phyloP scores from a whole-genome alignment of 1,284 basidiomycete species.

The Cutaneotrichosporon cutaneum region DNA sequence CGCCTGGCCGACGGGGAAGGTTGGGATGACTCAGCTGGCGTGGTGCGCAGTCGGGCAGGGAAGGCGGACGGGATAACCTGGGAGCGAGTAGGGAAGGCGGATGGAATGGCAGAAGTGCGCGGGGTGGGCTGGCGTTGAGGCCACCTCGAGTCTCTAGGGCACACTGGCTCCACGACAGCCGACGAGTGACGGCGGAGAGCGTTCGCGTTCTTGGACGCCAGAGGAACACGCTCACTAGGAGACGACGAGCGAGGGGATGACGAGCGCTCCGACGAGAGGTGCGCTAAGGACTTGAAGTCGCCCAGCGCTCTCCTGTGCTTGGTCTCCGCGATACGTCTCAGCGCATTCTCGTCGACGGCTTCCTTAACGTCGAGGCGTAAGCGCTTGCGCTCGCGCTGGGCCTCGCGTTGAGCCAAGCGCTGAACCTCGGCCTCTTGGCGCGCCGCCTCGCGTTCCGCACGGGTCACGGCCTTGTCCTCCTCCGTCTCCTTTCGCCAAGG shows the following conservation, averaged over 20 bases:
- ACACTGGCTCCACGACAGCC: constrained; percentile 12
- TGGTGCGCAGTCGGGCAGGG: neutral
- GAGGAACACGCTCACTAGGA: constrained; percentile 11
- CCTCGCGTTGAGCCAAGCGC: neutral
- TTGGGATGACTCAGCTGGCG: neutral
- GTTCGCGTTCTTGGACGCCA: neutral
- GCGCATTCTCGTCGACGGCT: constrained; percentile 5
- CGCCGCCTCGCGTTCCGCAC: neutral
- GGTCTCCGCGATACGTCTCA: neutral
- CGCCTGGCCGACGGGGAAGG: neutral
- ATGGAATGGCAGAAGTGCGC: neutral
- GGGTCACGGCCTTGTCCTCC: constrained; percentile 4
- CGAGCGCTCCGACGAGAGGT: constrained; percentile 19
- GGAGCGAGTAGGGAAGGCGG: constrained; percentile 6
- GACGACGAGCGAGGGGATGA: constrained; percentile 21
- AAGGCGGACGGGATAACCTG: constrained; percentile 1
- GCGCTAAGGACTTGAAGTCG: constrained; percentile 22
- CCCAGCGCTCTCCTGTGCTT: constrained; percentile 15
- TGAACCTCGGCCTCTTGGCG: constrained; percentile 9
- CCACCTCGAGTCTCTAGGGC: constrained; percentile 11
- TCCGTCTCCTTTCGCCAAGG: constrained; percentile 21
- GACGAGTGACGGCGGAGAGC: constrained; percentile 19
- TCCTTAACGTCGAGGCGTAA: constrained; percentile 6
- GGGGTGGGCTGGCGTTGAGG: constrained; percentile 9
- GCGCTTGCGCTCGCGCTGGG: constrained; percentile 16